Evolutionary conservation across 495 filamentous ascomycete genomes (phyloP), one percentile per base, ranked within the genome.

Genomic region (Daldinia vernicosa): DNA sequence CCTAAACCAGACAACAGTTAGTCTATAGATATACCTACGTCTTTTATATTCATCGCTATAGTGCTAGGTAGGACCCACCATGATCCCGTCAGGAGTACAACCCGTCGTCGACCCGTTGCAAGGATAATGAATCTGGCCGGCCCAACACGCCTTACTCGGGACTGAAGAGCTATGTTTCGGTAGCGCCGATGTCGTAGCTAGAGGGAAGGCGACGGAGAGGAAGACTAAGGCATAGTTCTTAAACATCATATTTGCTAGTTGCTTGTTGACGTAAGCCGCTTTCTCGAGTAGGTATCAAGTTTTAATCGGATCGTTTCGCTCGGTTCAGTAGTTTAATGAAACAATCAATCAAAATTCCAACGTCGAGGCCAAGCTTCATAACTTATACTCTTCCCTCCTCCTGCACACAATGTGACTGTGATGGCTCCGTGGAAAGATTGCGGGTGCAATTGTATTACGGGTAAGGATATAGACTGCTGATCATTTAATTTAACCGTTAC

Each of bases 401-500:
- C 3, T 12, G 1, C 40, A 24, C n/a, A 60, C 61, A 32, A 43
- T 53, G 43, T 27, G 30, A 60, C 11, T 22, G 15, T 32, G 39
- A 62, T 51, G 11, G 30, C 33, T 60, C 5, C 27, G 53, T 24
- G 56, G 50, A 45, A 4, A 35, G 28, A 14, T 33, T 52, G 22
- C 62, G 30, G 51, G 5, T 22, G 26, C 22, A 14, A 32, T 60
- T 52, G 60, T 17, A 50, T 17, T 60, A 54, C 43, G 50, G 19
- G 55, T 56, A 63, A 51, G 64, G 39, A 33, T 60, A n/a, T 26
- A 32, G 9, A 27, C 50, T 62, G 59, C 55, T 60, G 64, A 58
- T 66, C 60, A n/a, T 45, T 61, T 68, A 60, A 69, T 72, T 66
- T 72, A 61, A 50, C 64, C 70, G 50, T n/a, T 11, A 51, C 60